Base-by-base conservation (phyloP, 1,284 basidiomycete species). In the Wolfiporia cocos region DNA sequence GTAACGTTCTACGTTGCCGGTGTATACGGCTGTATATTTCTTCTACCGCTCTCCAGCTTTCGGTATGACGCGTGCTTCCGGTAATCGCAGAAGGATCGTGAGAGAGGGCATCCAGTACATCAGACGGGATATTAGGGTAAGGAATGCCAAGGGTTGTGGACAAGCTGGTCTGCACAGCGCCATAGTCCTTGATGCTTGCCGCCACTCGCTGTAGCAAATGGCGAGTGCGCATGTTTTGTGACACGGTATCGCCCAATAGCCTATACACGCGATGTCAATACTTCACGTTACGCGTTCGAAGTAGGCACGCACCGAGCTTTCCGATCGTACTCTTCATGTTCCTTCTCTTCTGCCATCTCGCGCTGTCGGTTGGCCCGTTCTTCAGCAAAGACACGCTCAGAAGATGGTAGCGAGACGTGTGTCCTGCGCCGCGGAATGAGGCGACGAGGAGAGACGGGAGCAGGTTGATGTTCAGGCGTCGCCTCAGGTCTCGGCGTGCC, bases 51-150 rank as follows among this genome's bases (percentile, higher is more conserved):
- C 70, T 69, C 78, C 79, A 86, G 10, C 82, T 74, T 39, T 61
- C 65, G 24, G 69, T 65, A 29, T 70, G 66, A 36, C 78, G 71
- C 1, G 81, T 84, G 10, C 69, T 60, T 15, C 79, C 71, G 3
- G 75, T 81, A 7, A 85, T 74, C n/a, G 78, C 75, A 3, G 81
- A 74, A 28, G 85, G 86, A 55, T 88, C 85, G 46, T 85, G 82
- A 28, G 71, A 74, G 53, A 86, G 76, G 3, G 82, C 78, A 39
- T 87, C 84, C 26, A 86, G 57, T 11, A 87, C 67, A 12, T 85
- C 81, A 43, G 66, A 65, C 6, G 85, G 76, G 34, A 87, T 65
- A 37, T 64, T 62, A 10, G 55, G 62, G 50, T 76, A 67, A 12
- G 66, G 56, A 26, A 75, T 58, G 10, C 70, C 74, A 21, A 81